Base-by-base conservation (phyloP, 305 asterid species). In the Fraxinus ornus region DNA sequence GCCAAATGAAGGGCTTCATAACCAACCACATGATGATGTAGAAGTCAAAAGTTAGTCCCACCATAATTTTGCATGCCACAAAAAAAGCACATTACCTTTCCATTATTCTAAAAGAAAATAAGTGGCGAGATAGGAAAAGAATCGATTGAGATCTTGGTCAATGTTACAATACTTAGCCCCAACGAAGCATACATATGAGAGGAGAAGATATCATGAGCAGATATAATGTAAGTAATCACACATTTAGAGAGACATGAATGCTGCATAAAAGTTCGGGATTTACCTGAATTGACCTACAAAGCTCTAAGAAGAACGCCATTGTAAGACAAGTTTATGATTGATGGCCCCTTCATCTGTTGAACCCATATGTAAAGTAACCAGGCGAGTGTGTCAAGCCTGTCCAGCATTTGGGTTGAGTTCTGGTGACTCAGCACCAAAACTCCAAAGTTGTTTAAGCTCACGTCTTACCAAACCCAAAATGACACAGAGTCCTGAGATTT, bases 391-490 rank as follows among this genome's bases (percentile, higher is more conserved):
- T 89, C 91, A 90, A 81, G 90, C 94, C 86, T 89, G 94, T 81
- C 84, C 92, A 21, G 87, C 39, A 39, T 78, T 77, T 0, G 70
- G 49, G 6, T 74, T 21, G 13, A 77, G 47, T 83, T 89, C 88
- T 32, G 80, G 47, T 60, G 88, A 37, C 4, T 80, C 89, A 39
- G 70, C 21, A 72, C 87, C 90, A 68, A 88, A 87, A 80, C 32
- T 87, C 99, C 99, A 96, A 2, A 96, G 97, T 44, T 81, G 91
- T 85, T 85, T 93, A 87, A 92, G 78, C 91, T 96, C 98, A 74
- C 90, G 90, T 88, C 98, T 88, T 57, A 90, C 77, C 83, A 78
- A 76, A 41, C 98, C 98, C 97, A 96, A 82, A 77, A 91, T 39
- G 75, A 96, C 87, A 84, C 94, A 90, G 35, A 90, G 81, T 77